phyloP scores from a whole-genome alignment of 208 protist species.

The Leishmania gerbilli region DNA sequence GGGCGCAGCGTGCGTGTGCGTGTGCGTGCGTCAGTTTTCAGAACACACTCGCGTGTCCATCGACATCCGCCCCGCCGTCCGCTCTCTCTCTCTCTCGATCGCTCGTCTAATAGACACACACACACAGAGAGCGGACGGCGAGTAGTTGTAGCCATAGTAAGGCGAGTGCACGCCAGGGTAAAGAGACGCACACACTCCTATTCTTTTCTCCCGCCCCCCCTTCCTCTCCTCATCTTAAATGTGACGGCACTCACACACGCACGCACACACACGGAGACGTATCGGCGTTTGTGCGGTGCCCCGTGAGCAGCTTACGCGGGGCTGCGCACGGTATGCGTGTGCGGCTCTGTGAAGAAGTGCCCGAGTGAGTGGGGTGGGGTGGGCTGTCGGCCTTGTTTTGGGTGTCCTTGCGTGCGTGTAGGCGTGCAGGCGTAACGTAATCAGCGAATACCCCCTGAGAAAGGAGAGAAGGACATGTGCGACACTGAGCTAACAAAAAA shows the following conservation, averaged over 20 bases:
- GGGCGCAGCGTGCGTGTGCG: not conserved
- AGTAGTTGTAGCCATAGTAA: not conserved
- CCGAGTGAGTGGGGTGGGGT: not conserved
- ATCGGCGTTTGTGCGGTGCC: not conserved
- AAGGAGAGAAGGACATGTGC: not conserved
- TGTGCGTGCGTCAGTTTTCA: not conserved
- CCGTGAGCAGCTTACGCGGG: not conserved
- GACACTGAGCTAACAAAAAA: no score
- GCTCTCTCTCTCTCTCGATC: not conserved
- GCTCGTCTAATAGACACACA: no score
- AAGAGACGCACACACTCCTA: not conserved
- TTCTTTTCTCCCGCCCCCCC: no score
- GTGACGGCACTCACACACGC: not conserved
- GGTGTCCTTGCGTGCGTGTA: not conserved
- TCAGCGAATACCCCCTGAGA: no score
- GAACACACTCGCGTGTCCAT: not conserved
- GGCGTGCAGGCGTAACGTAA: no score
- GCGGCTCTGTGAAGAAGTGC: not conserved
- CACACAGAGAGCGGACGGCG: no score
- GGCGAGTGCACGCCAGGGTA: not conserved
- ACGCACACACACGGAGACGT: not conserved
- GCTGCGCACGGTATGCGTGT: not conserved
- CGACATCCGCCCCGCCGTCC: no score
- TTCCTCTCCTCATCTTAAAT: no score
- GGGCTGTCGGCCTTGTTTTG: not conserved